Percentiles rank a stretch among this genome's conserved stretches.
These are phyloP conservation scores for Pseudogymnoascus sp. DNA, from an alignment of 2,329 filamentous ascomycete species.

Conservation along the genomic window DNA sequence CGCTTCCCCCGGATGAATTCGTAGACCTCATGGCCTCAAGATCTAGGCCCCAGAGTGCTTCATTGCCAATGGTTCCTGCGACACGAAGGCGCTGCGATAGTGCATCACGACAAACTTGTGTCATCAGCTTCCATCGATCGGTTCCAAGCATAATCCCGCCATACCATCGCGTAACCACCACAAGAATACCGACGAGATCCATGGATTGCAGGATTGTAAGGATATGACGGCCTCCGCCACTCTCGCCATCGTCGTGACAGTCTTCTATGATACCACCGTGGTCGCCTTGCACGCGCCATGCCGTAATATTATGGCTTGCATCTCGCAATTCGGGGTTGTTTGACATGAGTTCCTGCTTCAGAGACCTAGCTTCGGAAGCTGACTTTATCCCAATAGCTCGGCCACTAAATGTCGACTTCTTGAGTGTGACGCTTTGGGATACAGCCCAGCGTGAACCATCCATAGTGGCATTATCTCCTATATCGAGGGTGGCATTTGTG, in stretches of 20 bases:
- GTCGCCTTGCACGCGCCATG: constrained; percentile 21
- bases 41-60: constrained; percentile 54
- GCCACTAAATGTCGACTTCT: constrained; percentile 49
- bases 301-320: constrained; percentile 45
- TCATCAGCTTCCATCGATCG: constrained; percentile 55
- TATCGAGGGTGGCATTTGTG: constrained; percentile 7
- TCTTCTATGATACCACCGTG: constrained; percentile 21
- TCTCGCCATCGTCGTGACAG: constrained; percentile 49
- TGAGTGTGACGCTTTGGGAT: constrained; percentile 43
- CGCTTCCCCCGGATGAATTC: constrained; percentile 24
- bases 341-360: constrained; percentile 41
- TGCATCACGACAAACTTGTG: constrained; percentile 45
- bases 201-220: constrained; percentile 45
- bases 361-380: constrained; percentile 32
- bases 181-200: constrained; percentile 42
- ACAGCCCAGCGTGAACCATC: constrained; percentile 36
- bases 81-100: constrained; percentile 42
- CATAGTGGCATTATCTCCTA: background rate
- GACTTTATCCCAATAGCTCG: constrained; percentile 37
- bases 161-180: constrained; percentile 55
- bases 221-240: constrained; percentile 48
- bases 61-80: constrained; percentile 36
- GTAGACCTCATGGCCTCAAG: constrained; percentile 36
- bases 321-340: constrained; percentile 41
- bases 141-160: constrained; percentile 53